These are phyloP conservation scores for Pharnaceum exiguum DNA, from an alignment of 148 eudicot species.

Conservation along the genomic window DNA sequence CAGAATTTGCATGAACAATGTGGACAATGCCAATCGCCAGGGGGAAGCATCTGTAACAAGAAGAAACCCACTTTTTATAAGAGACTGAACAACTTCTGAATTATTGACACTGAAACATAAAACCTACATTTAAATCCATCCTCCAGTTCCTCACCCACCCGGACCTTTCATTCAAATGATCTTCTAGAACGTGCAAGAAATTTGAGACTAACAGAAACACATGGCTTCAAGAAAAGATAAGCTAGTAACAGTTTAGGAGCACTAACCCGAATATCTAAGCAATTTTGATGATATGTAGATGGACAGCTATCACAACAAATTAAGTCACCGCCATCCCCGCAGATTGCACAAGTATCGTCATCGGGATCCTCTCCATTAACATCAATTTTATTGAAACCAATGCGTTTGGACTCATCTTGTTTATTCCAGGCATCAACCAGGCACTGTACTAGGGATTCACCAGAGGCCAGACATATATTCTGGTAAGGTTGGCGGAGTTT, in stretches of 20 bases:
- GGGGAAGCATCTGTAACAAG: conserved; percentile 76
- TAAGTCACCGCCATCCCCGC: conserved; percentile 98
- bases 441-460: conserved; percentile 78
- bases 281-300: conserved; percentile 89
- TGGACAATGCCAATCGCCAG: conserved; percentile 96
- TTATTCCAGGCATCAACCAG: conserved; percentile 86
- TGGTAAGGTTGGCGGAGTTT: conserved; percentile 84
- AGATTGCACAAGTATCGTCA: conserved; percentile 92
- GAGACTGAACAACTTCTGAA: not conserved
- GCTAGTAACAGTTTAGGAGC: not conserved
- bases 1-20: conserved; percentile 91
- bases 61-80: conserved; percentile 6
- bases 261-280: conserved; percentile 71
- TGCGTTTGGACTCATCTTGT: conserved; percentile 55
- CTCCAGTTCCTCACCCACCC: no score
- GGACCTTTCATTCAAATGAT: no score
- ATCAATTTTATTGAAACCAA: conserved; percentile 55
- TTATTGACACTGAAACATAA: not conserved
- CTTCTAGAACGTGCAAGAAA: not conserved
- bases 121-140: no score
- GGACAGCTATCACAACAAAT: conserved; percentile 99
- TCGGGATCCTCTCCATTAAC: conserved; percentile 87
- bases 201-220: not conserved
- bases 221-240: not conserved
- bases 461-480: conserved; percentile 73